A percentile compares a stretch with the other conserved stretches of the same genome.
These are phyloP conservation scores for Russula brevipes DNA, from an alignment of 768 basidiomycete genomes.

Conservation along the genomic window DNA sequence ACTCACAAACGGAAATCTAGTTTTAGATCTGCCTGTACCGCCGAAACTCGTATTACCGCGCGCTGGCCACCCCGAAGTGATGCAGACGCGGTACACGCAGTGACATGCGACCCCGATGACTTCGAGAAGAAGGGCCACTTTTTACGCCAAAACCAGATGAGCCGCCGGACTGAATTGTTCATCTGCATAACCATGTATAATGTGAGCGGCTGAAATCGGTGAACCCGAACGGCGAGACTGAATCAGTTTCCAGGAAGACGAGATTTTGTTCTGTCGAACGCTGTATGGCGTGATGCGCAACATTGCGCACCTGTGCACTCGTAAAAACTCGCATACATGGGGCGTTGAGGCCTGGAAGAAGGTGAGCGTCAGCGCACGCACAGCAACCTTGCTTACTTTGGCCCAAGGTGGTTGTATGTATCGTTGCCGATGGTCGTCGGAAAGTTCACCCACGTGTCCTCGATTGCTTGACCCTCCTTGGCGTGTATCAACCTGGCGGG, in stretches of 20 bases:
- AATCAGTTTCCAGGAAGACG: slow-evolving; percentile 58
- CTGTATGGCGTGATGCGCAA: slow-evolving; percentile 93
- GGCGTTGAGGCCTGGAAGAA: slow-evolving; percentile 97
- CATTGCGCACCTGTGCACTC: slow-evolving; percentile 72
- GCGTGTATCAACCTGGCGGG: slow-evolving; percentile 77
- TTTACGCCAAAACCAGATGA: slow-evolving; percentile 74
- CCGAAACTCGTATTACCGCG: slow-evolving; percentile 75
- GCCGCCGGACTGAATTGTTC: slow-evolving; percentile 82
- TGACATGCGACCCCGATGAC: slow-evolving; percentile 91
- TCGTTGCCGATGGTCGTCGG: slow-evolving; percentile 83
- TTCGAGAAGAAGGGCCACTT: slow-evolving; percentile 81
- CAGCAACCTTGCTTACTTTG: background rate
- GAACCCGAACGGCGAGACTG: slow-evolving; percentile 7
- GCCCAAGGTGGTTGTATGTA: slow-evolving; percentile 81
- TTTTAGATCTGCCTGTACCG: slow-evolving; percentile 79
- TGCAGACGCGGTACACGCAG: slow-evolving; percentile 72
- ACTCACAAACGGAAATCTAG: slow-evolving; percentile 83
- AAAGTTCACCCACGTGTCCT: slow-evolving; percentile 80
- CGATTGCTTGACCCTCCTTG: slow-evolving; percentile 85
- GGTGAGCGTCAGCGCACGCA: slow-evolving; percentile 34
- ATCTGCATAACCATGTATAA: slow-evolving; percentile 98
- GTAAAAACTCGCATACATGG: slow-evolving; percentile 92
- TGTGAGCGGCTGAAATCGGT: slow-evolving; percentile 46
- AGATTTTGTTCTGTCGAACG: slow-evolving; percentile 86
- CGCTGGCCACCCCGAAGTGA: slow-evolving; percentile 66